phyloP scores from a whole-genome alignment of 2,329 filamentous ascomycete species.

The Ceratocystis albifundus region DNA sequence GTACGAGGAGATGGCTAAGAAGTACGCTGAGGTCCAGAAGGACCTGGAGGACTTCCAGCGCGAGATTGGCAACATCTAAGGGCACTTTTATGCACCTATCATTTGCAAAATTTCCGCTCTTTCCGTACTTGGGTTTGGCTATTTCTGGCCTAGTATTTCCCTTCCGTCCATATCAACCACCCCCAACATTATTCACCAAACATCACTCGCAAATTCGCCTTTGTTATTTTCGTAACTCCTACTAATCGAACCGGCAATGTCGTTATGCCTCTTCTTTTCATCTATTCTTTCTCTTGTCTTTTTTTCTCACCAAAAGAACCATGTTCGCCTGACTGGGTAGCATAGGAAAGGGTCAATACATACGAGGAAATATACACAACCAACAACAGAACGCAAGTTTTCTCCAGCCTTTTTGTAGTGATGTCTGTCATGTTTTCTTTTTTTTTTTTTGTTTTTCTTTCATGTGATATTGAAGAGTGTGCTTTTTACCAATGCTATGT shows the following conservation, averaged over 20 bases:
- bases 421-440: no score
- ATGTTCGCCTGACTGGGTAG: conserved; percentile 5
- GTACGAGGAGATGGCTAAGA: conserved; percentile 95
- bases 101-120: conserved; percentile 16
- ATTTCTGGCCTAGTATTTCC: background rate
- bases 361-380: conserved; percentile 12
- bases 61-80: conserved; percentile 88
- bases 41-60: conserved; percentile 81
- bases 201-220: conserved; percentile 3
- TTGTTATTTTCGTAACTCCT: conserved; percentile 10
- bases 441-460: no score
- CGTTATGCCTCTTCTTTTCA: conserved; percentile 11
- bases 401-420: no score
- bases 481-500: no score
- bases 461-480: no score
- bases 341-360: conserved; percentile 12
- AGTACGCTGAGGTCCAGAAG: conserved; percentile 72
- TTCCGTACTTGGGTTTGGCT: background rate
- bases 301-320: conserved; percentile 8
- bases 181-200: background rate
- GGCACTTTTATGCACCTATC: conserved; percentile 24
- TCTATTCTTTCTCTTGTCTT: conserved; percentile 10
- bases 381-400: conserved; percentile 3
- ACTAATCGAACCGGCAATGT: conserved; percentile 10
- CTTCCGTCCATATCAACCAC: background rate